Evolutionary conservation across 2,329 filamentous ascomycete genomes (phyloP).

Genomic region (Aschersonia sp.): DNA sequence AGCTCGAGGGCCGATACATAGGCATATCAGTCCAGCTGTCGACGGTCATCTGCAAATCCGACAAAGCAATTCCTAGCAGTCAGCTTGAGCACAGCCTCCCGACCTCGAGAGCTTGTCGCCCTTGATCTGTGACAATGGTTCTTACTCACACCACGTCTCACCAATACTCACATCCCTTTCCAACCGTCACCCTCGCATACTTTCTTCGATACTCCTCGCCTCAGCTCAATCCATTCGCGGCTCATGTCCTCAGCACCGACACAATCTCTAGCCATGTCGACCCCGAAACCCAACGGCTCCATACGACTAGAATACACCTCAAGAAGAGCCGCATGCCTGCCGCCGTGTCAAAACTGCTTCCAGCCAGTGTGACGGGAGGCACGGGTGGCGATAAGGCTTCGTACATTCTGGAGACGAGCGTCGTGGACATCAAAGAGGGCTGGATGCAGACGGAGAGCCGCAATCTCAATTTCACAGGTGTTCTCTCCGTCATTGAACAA

Average conservation of each 20-base stretch:
- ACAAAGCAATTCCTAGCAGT: no score
- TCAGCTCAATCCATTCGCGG: conserved; percentile 62
- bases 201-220: conserved; percentile 71
- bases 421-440: conserved; percentile 65
- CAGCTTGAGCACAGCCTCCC: not conserved
- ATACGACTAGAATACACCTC: conserved; percentile 67
- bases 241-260: conserved; percentile 71
- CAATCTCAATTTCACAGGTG: conserved; percentile 71
- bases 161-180: conserved; percentile 68
- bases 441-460: conserved; percentile 73
- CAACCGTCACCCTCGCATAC: conserved; percentile 76
- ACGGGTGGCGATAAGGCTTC: conserved; percentile 52
- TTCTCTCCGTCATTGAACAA: conserved; percentile 63
- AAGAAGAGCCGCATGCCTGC: conserved; percentile 69
- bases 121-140: conserved; percentile 32
- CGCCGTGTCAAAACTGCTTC: conserved; percentile 62
- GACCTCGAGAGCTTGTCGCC: not conserved
- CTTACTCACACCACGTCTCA: conserved; percentile 53
- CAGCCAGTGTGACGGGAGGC: conserved; percentile 53
- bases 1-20: no score
- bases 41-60: no score
- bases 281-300: conserved; percentile 55
- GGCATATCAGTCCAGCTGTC: no score
- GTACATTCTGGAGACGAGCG: conserved; percentile 68
- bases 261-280: conserved; percentile 65